These are phyloP conservation scores for Umbelopsis sp. DNA, from an alignment of 192 early-diverging fungal genomes.

Conservation along the genomic window DNA sequence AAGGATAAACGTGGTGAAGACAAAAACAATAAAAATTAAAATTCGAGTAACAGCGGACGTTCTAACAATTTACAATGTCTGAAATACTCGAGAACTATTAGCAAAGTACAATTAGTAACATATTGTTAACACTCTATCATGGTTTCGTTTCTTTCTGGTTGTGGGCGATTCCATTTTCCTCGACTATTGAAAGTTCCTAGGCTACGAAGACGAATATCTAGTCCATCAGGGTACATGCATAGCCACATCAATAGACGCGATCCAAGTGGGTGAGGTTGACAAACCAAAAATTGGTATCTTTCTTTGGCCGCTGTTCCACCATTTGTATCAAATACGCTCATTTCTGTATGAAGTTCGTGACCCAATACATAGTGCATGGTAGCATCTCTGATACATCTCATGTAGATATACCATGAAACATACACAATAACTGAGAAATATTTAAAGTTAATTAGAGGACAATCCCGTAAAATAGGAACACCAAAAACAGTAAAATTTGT, in stretches of 20 bases:
- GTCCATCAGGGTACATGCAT: slow-evolving; percentile 27
- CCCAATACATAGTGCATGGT: slow-evolving; percentile 27
- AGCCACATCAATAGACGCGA: slow-evolving; percentile 30
- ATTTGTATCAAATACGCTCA: slow-evolving; percentile 23
- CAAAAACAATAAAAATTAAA: background rate
- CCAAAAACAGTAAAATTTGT: background rate
- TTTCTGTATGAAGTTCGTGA: slow-evolving; percentile 13
- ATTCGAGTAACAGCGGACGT: background rate
- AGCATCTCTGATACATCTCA: slow-evolving; percentile 27
- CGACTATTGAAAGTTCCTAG: slow-evolving; percentile 23
- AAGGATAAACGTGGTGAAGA: background rate
- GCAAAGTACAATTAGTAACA: background rate
- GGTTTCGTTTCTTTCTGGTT: background rate
- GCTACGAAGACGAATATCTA: slow-evolving; percentile 26
- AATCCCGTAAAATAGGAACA: no score
- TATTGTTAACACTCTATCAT: background rate
- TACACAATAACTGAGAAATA: slow-evolving; percentile 23
- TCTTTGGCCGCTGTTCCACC: background rate
- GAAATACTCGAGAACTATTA: background rate
- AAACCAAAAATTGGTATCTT: slow-evolving; percentile 22
- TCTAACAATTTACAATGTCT: background rate
- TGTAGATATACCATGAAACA: slow-evolving; percentile 25
- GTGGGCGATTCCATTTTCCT: slow-evolving; percentile 8
- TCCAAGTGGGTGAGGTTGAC: slow-evolving; percentile 28
- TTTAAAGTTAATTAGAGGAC: background rate